phyloP scores from a whole-genome alignment of 2,329 filamentous ascomycete genomes.

The Geoglossum cookeanum region DNA sequence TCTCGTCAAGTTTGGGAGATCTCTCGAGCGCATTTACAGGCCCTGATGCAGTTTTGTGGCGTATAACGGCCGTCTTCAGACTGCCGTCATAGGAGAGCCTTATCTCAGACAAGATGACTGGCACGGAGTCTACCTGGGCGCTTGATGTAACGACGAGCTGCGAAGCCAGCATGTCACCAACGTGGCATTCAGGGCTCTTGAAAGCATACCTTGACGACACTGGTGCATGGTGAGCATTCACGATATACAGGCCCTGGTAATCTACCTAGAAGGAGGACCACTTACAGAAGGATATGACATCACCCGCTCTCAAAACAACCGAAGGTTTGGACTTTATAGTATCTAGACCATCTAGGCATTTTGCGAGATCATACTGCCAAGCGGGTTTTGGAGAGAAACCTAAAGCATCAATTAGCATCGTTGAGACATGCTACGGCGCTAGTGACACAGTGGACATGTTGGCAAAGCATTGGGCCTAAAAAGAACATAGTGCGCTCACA shows the following conservation, averaged over 20 bases:
- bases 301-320: conserved; percentile 27
- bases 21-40: conserved; percentile 10
- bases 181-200: conserved; percentile 33
- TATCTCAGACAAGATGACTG: conserved; percentile 29
- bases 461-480: neutral
- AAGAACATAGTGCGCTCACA: conserved; percentile 2
- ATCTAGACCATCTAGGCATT: conserved; percentile 3
- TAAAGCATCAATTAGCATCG: neutral
- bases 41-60: conserved; percentile 14
- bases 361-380: conserved; percentile 1
- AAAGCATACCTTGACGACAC: conserved; percentile 35
- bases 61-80: conserved; percentile 23
- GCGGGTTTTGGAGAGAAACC: conserved; percentile 1
- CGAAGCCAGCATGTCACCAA: conserved; percentile 36
- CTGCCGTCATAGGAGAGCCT: conserved; percentile 19
- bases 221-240: conserved; percentile 1
- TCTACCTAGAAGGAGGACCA: conserved; percentile 6
- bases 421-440: too few relatives aligned
- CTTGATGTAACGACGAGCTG: conserved; percentile 34
- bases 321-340: conserved; percentile 20
- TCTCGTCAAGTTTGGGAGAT: neutral
- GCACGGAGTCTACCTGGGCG: conserved; percentile 24
- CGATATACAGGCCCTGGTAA: neutral
- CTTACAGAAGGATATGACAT: conserved; percentile 28
- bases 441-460: neutral